Base-by-base conservation (phyloP, 805 yeast genomes). In the Zygosaccharomyces pseudorouxii region DNA sequence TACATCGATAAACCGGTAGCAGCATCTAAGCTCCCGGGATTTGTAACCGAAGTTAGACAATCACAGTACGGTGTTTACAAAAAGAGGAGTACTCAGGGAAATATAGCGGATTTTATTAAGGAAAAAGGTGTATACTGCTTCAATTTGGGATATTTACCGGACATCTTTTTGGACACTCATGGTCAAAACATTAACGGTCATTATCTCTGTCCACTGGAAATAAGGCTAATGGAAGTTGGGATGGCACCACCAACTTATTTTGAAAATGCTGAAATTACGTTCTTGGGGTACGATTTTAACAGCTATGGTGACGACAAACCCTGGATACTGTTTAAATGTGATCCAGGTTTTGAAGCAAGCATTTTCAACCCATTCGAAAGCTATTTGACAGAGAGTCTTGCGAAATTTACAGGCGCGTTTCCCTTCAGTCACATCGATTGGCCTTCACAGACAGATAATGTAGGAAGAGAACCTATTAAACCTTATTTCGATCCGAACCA, bases 161-260 rank as follows among this genome's bases (percentile, higher is more conserved):
- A 33, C 5, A 14, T 47, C 12, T 36, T 31, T 38, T 9, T 45
- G 25, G 36, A 23, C 8, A 41, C 38, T n/a, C 31, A 20, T 9
- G 41, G n/a, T 4, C 38, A 45, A 30, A 18, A 16, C 10, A 41
- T 48, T 43, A 38, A 43, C 40, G 8, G 55, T 52, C 31, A 37
- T 45, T 48, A 48, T 27, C 11, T 55, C 55, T 60, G 58, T 20
- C 57, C 56, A 37, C 57, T 50, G 31, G 66, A 59, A 52, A 54
- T 60, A 42, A 45, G 51, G 38, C 52, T 28, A 30, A 49, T 41
- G 22, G 54, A 38, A 46, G 52, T 42, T 42, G 48, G 48, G 36
- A 49, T 40, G 53, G 47, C 55, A 10, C 51, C 50, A 8, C 54
- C 68, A 36, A 60, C 63, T 29, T 65, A 67, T 56, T 60, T 58